phyloP scores from a whole-genome alignment of 1,284 basidiomycete genomes.

The Irpex sp. region DNA sequence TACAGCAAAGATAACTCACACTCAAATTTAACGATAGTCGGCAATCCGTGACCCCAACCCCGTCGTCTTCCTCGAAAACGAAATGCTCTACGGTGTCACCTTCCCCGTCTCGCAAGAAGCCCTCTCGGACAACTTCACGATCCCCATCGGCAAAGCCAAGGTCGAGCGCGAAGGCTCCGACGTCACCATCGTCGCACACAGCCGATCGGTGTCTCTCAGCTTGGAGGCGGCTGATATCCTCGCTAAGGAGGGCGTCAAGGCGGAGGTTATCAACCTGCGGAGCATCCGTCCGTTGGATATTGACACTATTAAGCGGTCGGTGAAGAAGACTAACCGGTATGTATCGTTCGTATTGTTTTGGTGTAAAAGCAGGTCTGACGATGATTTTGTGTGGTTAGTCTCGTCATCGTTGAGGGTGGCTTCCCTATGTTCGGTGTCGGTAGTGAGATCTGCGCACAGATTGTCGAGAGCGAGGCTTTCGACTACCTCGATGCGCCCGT shows the following conservation, averaged over 20 bases:
- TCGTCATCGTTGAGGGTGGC: slow-evolving; percentile 95
- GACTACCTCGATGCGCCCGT: slow-evolving; percentile 98
- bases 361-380: not conserved
- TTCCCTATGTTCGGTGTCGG: slow-evolving; percentile 99
- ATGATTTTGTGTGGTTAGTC: slow-evolving; percentile 35
- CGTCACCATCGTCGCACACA: slow-evolving; percentile 95
- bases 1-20: not conserved
- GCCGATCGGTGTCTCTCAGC: slow-evolving; percentile 92
- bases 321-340: slow-evolving; percentile 97
- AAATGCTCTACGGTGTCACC: slow-evolving; percentile 96
- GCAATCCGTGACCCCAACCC: slow-evolving; percentile 99
- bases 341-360: slow-evolving; percentile 16
- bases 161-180: slow-evolving; percentile 92
- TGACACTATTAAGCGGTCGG: slow-evolving; percentile 91
- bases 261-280: slow-evolving; percentile 97
- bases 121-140: slow-evolving; percentile 91
- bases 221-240: slow-evolving; percentile 91
- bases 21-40: slow-evolving; percentile 42
- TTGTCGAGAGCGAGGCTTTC: slow-evolving; percentile 94
- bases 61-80: slow-evolving; percentile 98
- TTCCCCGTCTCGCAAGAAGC: slow-evolving; percentile 97
- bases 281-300: slow-evolving; percentile 96
- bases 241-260: slow-evolving; percentile 95
- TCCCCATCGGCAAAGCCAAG: slow-evolving; percentile 98
- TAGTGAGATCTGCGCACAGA: slow-evolving; percentile 96